Percentiles rank a stretch among this genome's conserved stretches.
phyloP scores from a whole-genome alignment of 2,329 filamentous ascomycete genomes.

The Epichloe bromicola region DNA sequence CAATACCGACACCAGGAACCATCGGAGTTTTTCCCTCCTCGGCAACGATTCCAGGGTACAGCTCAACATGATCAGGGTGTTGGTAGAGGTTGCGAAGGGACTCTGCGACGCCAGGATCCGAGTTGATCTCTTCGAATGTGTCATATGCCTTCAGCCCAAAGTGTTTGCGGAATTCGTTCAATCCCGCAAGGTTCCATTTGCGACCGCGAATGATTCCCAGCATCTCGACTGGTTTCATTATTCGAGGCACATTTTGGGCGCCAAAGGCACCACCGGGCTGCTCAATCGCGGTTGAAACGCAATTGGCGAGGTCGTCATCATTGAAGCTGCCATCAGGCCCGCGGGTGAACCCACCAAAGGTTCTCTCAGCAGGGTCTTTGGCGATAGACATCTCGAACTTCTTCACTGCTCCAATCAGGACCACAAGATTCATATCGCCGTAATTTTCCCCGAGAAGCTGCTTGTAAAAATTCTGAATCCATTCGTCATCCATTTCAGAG shows the following conservation, averaged over 20 bases:
- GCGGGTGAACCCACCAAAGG: constrained; percentile 54
- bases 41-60: constrained; percentile 66
- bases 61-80: constrained; percentile 66
- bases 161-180: constrained; percentile 79
- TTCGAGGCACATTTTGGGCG: constrained; percentile 58
- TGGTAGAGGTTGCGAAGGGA: constrained; percentile 57
- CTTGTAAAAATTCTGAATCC: constrained; percentile 59
- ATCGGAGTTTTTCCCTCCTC: constrained; percentile 66
- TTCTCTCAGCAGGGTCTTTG: constrained; percentile 54
- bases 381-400: constrained; percentile 49
- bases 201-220: constrained; percentile 67
- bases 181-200: constrained; percentile 61
- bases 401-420: constrained; percentile 49
- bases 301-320: constrained; percentile 64
- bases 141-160: constrained; percentile 65
- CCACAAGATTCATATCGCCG: constrained; percentile 39
- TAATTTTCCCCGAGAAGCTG: constrained; percentile 45
- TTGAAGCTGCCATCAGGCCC: constrained; percentile 54
- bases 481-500: constrained; percentile 57
- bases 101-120: constrained; percentile 56
- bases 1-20: constrained; percentile 61
- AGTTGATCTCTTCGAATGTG: constrained; percentile 74
- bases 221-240: constrained; percentile 65
- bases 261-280: constrained; percentile 67
- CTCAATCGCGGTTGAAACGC: constrained; percentile 56